Percentiles rank a stretch among this genome's conserved stretches.
Conservation (phyloP, 192 early-diverging fungal species). For the Coemansia aciculifera region DNA sequence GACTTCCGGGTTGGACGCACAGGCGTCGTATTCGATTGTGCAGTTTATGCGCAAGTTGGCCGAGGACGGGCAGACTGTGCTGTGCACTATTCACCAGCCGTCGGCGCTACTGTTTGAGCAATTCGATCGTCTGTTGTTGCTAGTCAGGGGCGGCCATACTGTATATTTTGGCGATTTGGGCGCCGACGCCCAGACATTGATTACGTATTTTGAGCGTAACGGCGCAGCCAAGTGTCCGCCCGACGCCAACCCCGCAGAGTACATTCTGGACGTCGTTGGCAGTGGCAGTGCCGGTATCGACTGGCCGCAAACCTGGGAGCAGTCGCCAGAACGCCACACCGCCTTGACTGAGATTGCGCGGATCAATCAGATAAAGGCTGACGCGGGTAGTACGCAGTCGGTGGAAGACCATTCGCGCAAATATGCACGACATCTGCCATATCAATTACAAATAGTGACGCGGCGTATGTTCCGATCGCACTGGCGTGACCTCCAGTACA, state of each 20-base stretch:
- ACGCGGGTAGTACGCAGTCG: background rate
- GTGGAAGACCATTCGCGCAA: constrained; percentile 24
- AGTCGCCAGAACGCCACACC: constrained; percentile 53
- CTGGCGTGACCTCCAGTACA: constrained; percentile 76
- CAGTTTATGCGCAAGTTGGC: constrained; percentile 68
- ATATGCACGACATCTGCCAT: constrained; percentile 50
- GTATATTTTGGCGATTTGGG: constrained; percentile 86
- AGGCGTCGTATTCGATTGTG: constrained; percentile 70
- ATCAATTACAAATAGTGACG: constrained; percentile 64
- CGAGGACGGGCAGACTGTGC: constrained; percentile 62
- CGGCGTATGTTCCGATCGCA: constrained; percentile 65
- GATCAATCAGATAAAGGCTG: constrained; percentile 38
- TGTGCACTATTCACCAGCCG: constrained; percentile 83
- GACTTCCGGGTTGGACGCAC: constrained; percentile 76
- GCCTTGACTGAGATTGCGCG: constrained; percentile 59
- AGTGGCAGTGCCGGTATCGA: constrained; percentile 44
- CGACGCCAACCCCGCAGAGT: constrained; percentile 80
- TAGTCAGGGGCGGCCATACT: constrained; percentile 72
- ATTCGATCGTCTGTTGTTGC: constrained; percentile 78
- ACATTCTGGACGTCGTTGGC: constrained; percentile 79
- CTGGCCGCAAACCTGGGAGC: constrained; percentile 75
- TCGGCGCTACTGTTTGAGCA: constrained; percentile 74
- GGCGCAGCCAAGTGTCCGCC: constrained; percentile 69
- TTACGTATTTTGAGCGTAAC: constrained; percentile 75
- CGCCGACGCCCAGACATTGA: constrained; percentile 60